Evolutionary conservation across 106 monocot genomes (phyloP).

Genomic region (Phalaenopsis equestris): DNA sequence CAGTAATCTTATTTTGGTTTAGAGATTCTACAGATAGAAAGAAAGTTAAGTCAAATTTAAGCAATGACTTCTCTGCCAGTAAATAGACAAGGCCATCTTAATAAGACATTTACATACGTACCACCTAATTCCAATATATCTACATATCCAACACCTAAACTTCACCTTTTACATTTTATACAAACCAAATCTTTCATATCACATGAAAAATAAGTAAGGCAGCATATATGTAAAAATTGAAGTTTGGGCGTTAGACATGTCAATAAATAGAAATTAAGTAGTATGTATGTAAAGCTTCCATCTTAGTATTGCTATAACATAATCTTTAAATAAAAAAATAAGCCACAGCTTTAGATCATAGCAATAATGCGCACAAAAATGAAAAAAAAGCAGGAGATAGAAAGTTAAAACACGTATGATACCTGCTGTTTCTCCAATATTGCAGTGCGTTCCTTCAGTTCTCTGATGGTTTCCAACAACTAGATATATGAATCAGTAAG

Average conservation of each 20-base stretch:
- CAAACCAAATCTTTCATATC: too few species aligned
- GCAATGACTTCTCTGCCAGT: neutral
- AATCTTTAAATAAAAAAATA: neutral
- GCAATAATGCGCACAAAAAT: neutral
- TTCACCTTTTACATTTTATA: too few species aligned
- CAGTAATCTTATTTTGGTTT: neutral
- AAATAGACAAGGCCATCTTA: neutral
- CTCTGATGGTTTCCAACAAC: slow-evolving; percentile 11
- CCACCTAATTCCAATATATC: too few species aligned
- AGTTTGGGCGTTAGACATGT: too few species aligned
- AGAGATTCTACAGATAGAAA: neutral
- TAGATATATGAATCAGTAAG: neutral
- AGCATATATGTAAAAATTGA: too few species aligned
- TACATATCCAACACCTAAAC: too few species aligned
- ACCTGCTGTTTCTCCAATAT: slow-evolving; percentile 29
- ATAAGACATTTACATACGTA: too few species aligned
- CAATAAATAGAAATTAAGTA: too few species aligned
- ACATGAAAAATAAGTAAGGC: too few species aligned
- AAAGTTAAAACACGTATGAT: neutral
- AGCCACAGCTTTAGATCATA: neutral
- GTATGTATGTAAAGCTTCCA: too few species aligned
- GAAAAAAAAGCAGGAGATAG: neutral
- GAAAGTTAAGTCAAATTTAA: neutral
- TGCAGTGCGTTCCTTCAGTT: slow-evolving; percentile 11
- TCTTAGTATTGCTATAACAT: neutral